Evolutionary conservation across 176 grass and related monocot genomes (phyloP).

Genomic region (Stipa capillata): DNA sequence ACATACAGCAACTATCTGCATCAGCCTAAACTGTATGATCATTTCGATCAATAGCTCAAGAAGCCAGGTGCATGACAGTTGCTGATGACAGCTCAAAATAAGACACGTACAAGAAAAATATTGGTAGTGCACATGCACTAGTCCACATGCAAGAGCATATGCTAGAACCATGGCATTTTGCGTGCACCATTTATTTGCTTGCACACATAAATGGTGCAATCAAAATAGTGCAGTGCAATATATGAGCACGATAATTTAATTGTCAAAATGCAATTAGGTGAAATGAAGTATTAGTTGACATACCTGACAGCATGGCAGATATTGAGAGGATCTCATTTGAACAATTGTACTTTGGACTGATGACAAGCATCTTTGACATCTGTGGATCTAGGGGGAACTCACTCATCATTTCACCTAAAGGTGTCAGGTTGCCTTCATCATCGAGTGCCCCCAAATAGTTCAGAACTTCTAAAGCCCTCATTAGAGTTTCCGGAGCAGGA

Average conservation of each 20-base stretch:
- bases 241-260: neutral
- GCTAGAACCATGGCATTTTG: neutral
- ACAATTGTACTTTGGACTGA: constrained; percentile 92
- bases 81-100: constrained; percentile 39
- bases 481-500: constrained; percentile 90
- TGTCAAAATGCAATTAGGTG: neutral
- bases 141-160: neutral
- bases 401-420: constrained; percentile 88
- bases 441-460: constrained; percentile 88
- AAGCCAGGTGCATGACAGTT: constrained; percentile 62
- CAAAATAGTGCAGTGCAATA: neutral
- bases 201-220: neutral
- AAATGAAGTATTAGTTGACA: neutral
- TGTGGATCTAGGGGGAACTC: constrained; percentile 96
- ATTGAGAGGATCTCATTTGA: constrained; percentile 97
- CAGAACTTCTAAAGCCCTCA: constrained; percentile 88
- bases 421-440: constrained; percentile 82
- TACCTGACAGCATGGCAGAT: constrained; percentile 98
- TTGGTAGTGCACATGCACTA: neutral
- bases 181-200: constrained; percentile 8
- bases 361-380: constrained; percentile 96
- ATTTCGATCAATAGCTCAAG: constrained; percentile 53
- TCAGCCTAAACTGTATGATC: constrained; percentile 65
- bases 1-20: constrained; percentile 90
- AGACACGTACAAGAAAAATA: constrained; percentile 1